Evolutionary conservation across 2,329 filamentous ascomycete species (phyloP).

Genomic region (Periconia macrospinosa): DNA sequence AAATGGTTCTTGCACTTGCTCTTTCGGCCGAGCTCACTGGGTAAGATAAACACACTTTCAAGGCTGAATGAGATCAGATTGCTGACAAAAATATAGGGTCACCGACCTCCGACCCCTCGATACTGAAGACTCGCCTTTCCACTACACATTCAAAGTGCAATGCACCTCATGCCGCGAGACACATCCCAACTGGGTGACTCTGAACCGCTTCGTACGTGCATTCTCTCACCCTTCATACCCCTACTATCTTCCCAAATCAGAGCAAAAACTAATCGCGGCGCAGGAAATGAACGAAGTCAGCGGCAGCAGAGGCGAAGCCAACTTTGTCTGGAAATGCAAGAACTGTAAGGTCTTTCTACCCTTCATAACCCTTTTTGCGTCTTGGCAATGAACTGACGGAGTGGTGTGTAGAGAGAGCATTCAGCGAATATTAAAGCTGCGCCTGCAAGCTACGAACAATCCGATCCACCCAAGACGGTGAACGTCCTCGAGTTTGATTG

Average conservation of each 20-base stretch:
- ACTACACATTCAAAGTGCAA: constrained; percentile 97
- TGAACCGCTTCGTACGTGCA: constrained; percentile 80
- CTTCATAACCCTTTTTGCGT: not conserved
- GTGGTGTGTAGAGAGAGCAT: constrained; percentile 68
- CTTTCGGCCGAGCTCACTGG: constrained; percentile 43
- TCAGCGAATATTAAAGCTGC: constrained; percentile 80
- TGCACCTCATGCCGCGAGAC: constrained; percentile 96
- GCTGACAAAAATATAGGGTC: constrained; percentile 61
- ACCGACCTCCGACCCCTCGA: constrained; percentile 87
- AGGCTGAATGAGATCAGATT: not conserved
- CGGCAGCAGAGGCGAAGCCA: constrained; percentile 91
- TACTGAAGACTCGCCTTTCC: constrained; percentile 80
- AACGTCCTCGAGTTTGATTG: constrained; percentile 92
- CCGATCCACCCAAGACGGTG: constrained; percentile 71
- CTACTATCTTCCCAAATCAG: not conserved
- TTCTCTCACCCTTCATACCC: not conserved
- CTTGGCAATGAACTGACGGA: not conserved
- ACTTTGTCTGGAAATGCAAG: constrained; percentile 99
- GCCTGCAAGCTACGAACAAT: constrained; percentile 70
- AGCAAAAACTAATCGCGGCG: not conserved
- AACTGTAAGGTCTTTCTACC: constrained; percentile 77
- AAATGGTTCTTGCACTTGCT: constrained; percentile 41
- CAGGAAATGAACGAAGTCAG: constrained; percentile 90
- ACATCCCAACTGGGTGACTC: constrained; percentile 81
- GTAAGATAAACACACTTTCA: constrained; percentile 13